Conservation (phyloP, 768 basidiomycete species). For the Lentinula sp. region DNA sequence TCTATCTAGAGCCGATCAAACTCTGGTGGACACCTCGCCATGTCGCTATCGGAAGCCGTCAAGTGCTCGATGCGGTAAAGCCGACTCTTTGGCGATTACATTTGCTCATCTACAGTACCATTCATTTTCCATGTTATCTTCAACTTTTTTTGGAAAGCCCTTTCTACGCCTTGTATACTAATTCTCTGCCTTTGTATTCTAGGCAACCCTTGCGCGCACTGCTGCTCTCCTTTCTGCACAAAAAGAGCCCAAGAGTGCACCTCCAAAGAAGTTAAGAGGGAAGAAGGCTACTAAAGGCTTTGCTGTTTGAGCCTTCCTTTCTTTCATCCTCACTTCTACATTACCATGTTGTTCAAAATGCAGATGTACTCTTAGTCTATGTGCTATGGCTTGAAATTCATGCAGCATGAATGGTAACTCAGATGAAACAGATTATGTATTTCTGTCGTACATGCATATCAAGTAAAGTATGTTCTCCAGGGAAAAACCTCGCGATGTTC, state of each 20-base stretch:
- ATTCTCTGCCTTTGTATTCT: slow-evolving; percentile 14
- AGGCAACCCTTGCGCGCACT: slow-evolving; percentile 75
- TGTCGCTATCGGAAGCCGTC: slow-evolving; percentile 79
- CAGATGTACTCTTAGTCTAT: neutral
- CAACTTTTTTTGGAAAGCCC: too few relatives aligned
- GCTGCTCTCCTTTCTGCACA: slow-evolving; percentile 68
- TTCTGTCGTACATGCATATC: too few relatives aligned
- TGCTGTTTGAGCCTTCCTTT: neutral
- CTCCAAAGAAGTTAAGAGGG: slow-evolving; percentile 67
- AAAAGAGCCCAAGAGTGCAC: slow-evolving; percentile 62
- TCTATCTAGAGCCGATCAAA: slow-evolving; percentile 54
- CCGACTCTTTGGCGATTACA: slow-evolving; percentile 78
- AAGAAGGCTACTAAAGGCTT: slow-evolving; percentile 44
- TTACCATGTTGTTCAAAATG: neutral
- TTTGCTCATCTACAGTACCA: slow-evolving; percentile 9
- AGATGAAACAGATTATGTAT: neutral
- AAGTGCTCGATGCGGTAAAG: slow-evolving; percentile 47
- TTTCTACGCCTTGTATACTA: slow-evolving; percentile 15
- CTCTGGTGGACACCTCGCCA: slow-evolving; percentile 49
- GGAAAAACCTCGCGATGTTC: too few relatives aligned
- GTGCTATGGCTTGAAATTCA: neutral
- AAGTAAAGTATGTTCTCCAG: too few relatives aligned
- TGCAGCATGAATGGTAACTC: neutral
- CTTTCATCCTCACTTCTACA: neutral
- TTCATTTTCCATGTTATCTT: neutral